These are phyloP conservation scores for Viola pubescens DNA, from an alignment of 441 rosid genomes.

Conservation along the genomic window DNA sequence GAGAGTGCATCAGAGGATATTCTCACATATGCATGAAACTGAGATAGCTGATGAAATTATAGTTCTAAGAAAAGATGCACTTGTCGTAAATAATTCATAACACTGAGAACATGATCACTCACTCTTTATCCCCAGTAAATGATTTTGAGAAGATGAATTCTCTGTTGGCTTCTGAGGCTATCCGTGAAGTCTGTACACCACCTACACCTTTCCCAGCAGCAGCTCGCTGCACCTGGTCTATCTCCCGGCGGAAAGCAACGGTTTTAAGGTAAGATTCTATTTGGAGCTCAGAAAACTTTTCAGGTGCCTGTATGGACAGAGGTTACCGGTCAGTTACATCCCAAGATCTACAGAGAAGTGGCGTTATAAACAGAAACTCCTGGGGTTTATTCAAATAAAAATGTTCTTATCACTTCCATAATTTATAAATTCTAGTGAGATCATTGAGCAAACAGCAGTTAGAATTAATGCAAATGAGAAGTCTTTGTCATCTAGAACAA, in stretches of 20 bases:
- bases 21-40: neutral
- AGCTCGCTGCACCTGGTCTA: slow-evolving; percentile 84
- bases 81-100: neutral
- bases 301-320: slow-evolving; percentile 58
- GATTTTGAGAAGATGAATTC: slow-evolving; percentile 92
- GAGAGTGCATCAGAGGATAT: neutral
- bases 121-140: slow-evolving; percentile 88
- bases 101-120: slow-evolving; percentile 26
- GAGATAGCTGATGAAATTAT: neutral
- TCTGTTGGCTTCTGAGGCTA: slow-evolving; percentile 93
- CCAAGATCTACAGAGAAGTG: neutral
- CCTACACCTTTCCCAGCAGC: slow-evolving; percentile 81
- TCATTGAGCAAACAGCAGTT: neutral
- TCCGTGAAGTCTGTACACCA: slow-evolving; percentile 85
- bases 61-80: neutral
- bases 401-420: neutral
- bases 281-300: slow-evolving; percentile 86
- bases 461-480: neutral
- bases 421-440: neutral
- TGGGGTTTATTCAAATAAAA: neutral
- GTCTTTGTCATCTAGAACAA: neutral
- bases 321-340: slow-evolving; percentile 16
- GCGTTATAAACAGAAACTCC: neutral
- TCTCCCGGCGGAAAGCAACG: slow-evolving; percentile 91
- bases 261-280: slow-evolving; percentile 91